Evolutionary conservation across 768 basidiomycete genomes (phyloP).

Genomic region (Podaxis sp.): DNA sequence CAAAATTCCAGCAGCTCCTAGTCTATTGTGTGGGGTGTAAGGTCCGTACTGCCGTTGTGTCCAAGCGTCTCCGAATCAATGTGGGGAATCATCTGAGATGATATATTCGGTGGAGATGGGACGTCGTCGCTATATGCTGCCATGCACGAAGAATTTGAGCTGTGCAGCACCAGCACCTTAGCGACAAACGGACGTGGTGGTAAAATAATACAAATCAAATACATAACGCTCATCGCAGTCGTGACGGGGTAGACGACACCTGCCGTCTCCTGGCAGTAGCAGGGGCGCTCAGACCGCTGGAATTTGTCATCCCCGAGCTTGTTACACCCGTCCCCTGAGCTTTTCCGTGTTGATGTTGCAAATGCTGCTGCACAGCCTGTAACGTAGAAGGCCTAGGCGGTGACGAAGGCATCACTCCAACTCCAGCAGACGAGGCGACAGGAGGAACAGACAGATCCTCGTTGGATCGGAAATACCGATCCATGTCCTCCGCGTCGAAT

Average conservation of each 20-base stretch:
- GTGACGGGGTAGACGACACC: not conserved
- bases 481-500: constrained; percentile 73
- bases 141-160: too few species aligned
- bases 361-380: not conserved
- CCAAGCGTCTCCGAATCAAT: too few species aligned
- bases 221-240: not conserved
- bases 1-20: too few species aligned
- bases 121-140: not conserved
- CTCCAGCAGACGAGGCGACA: not conserved
- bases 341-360: constrained; percentile 4
- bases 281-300: not conserved
- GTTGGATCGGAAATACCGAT: constrained; percentile 62
- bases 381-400: not conserved
- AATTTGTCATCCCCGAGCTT: not conserved
- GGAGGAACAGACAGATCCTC: constrained; percentile 17
- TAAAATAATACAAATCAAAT: not conserved
- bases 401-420: not conserved
- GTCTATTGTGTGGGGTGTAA: too few species aligned
- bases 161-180: not conserved
- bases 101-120: too few species aligned
- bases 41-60: constrained; percentile 8
- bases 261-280: not conserved
- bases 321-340: not conserved
- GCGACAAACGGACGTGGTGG: not conserved
- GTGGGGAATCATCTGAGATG: too few species aligned